phyloP scores from a whole-genome alignment of 2,329 filamentous ascomycete species.

The Corinectria fuckeliana region DNA sequence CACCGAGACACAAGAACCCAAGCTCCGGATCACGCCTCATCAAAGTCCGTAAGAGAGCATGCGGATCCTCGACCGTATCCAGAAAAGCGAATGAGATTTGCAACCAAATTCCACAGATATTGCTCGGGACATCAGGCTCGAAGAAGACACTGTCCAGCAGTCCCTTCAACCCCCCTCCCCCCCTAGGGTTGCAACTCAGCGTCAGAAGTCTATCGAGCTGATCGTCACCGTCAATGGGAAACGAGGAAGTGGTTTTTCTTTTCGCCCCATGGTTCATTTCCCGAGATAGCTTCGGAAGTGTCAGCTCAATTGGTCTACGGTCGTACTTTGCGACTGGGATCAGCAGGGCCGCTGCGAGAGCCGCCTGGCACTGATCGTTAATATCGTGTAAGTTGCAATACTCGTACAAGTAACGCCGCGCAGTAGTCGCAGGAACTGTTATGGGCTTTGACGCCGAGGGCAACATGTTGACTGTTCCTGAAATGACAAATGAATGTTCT shows the following conservation, averaged over 20 bases:
- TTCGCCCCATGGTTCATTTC: not conserved
- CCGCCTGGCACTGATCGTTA: constrained; percentile 35
- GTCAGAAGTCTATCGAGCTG: constrained; percentile 30
- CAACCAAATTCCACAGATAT: constrained; percentile 30
- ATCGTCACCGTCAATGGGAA: not conserved
- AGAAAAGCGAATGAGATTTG: constrained; percentile 28
- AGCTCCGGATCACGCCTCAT: constrained; percentile 25
- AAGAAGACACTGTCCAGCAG: constrained; percentile 30
- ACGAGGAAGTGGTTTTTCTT: not conserved
- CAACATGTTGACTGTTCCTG: not conserved
- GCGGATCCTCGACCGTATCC: constrained; percentile 6
- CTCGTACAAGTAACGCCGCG: constrained; percentile 34
- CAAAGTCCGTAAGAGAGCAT: constrained; percentile 19
- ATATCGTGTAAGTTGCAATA: constrained; percentile 38
- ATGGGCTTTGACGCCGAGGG: not conserved
- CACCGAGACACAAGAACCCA: constrained; percentile 28
- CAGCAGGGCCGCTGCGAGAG: constrained; percentile 38
- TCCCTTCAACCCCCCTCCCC: constrained; percentile 20
- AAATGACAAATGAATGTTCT: constrained; percentile 7
- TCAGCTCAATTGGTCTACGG: constrained; percentile 19
- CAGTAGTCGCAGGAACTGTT: constrained; percentile 21
- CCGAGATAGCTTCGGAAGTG: not conserved
- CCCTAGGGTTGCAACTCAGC: constrained; percentile 26
- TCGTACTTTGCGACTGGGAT: constrained; percentile 39
- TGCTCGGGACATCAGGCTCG: constrained; percentile 23